Percentiles rank a stretch among this genome's conserved stretches.
Conservation (phyloP, 2,329 filamentous ascomycete genomes). For the Onygenales sp. region DNA sequence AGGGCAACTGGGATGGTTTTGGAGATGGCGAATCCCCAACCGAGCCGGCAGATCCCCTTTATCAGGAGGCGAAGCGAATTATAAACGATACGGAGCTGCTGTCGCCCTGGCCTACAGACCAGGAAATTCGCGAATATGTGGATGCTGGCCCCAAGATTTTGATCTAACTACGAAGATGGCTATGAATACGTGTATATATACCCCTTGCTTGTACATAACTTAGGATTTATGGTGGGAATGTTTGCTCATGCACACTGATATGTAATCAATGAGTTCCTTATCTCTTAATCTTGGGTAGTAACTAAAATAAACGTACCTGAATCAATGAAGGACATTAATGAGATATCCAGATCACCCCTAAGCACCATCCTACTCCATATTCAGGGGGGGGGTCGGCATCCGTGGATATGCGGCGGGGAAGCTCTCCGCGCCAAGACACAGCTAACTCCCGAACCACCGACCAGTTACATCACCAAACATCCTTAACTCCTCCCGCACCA, state of each 20-base stretch:
- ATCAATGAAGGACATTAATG: too few relatives aligned
- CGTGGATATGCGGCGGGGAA: too few relatives aligned
- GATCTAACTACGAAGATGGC: background rate
- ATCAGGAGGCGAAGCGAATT: constrained; percentile 28
- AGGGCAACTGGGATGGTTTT: background rate
- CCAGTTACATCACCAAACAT: background rate
- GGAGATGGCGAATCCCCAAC: background rate
- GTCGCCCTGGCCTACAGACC: constrained; percentile 30
- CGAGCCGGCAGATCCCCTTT: constrained; percentile 18
- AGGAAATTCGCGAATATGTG: constrained; percentile 30
- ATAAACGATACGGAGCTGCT: constrained; percentile 20
- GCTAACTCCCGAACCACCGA: background rate
- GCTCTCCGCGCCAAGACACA: too few relatives aligned
- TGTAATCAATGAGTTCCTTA: too few relatives aligned
- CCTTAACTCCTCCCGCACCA: background rate
- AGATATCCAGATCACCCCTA: too few relatives aligned
- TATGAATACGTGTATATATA: background rate
- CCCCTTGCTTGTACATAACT: background rate
- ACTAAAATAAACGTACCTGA: too few relatives aligned
- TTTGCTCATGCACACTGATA: too few relatives aligned
- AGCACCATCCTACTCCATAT: too few relatives aligned
- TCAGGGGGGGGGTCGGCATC: too few relatives aligned
- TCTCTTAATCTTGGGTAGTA: too few relatives aligned
- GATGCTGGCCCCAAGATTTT: constrained; percentile 6
- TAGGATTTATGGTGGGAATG: background rate